Evolutionary conservation across 257 asterid species (phyloP).

Genomic region (Solanum corneliomulleri): DNA sequence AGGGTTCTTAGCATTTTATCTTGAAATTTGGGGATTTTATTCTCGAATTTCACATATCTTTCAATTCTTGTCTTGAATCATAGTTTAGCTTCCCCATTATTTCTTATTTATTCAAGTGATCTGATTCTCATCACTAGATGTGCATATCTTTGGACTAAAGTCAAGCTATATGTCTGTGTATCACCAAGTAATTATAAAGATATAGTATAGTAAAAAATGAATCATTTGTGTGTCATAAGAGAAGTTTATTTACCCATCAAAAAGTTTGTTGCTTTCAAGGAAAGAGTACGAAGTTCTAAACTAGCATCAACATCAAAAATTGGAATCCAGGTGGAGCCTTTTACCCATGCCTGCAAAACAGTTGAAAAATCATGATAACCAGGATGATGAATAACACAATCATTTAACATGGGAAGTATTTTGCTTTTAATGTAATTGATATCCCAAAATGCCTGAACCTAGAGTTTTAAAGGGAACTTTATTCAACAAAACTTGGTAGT

Average conservation of each 20-base stretch:
- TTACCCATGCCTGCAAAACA: conserved; percentile 81
- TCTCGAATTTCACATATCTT: neutral
- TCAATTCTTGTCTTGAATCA: neutral
- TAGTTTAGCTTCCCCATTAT: neutral
- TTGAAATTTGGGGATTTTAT: neutral
- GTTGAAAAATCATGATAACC: neutral
- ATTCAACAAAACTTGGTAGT: neutral
- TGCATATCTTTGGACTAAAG: neutral
- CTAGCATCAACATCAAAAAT: conserved; percentile 64
- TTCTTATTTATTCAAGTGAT: neutral
- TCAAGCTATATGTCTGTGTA: neutral
- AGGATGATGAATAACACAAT: neutral
- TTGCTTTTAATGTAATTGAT: neutral
- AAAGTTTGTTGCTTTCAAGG: conserved; percentile 61
- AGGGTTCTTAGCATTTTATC: neutral
- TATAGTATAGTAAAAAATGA: neutral
- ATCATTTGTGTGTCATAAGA: neutral
- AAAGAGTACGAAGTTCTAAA: conserved; percentile 54
- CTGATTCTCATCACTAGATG: neutral
- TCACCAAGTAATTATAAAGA: neutral
- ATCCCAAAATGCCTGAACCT: neutral
- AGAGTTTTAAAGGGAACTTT: neutral
- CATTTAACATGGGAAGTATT: neutral
- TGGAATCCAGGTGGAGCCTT: conserved; percentile 86
- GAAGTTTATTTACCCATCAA: conserved; percentile 55